Evolutionary conservation across 805 yeast genomes (phyloP).

Genomic region (Lipomyces sp.): DNA sequence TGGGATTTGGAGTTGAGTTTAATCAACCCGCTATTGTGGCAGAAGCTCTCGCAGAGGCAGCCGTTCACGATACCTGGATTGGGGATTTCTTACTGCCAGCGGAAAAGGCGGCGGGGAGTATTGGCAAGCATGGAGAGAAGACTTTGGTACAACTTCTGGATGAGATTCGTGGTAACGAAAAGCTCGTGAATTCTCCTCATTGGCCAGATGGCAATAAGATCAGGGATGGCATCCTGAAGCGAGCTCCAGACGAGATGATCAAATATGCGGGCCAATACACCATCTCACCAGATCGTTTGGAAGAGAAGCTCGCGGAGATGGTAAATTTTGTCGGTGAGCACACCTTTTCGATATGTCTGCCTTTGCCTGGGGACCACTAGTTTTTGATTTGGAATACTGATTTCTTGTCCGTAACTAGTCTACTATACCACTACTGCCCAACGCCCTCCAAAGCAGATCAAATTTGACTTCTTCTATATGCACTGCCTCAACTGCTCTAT

Average conservation of each 20-base stretch:
- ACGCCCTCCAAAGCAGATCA: constrained; percentile 1
- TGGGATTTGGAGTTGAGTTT: neutral
- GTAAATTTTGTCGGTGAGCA: neutral
- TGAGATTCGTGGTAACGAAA: neutral
- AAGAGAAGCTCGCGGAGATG: constrained; percentile 1
- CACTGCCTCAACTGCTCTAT: neutral
- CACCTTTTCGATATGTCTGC: neutral
- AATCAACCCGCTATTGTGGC: constrained; percentile 1
- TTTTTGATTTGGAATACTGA: neutral
- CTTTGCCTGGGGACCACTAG: neutral
- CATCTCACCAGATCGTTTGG: neutral
- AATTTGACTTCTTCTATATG: neutral
- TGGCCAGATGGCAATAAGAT: neutral
- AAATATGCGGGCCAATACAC: neutral
- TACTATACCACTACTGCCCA: neutral
- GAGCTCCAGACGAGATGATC: constrained; percentile 1
- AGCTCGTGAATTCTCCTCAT: neutral
- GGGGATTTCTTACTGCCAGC: neutral
- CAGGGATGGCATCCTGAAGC: neutral
- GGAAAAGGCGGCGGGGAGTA: neutral
- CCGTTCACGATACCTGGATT: neutral
- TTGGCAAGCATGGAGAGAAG: neutral
- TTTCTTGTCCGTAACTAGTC: neutral
- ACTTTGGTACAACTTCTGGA: neutral
- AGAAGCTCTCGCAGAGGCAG: neutral